A percentile compares a stretch with the other conserved stretches of the same genome.
Evolutionary conservation across 2,329 filamentous ascomycete genomes (phyloP).

Genomic region (Nothopassalora personata): DNA sequence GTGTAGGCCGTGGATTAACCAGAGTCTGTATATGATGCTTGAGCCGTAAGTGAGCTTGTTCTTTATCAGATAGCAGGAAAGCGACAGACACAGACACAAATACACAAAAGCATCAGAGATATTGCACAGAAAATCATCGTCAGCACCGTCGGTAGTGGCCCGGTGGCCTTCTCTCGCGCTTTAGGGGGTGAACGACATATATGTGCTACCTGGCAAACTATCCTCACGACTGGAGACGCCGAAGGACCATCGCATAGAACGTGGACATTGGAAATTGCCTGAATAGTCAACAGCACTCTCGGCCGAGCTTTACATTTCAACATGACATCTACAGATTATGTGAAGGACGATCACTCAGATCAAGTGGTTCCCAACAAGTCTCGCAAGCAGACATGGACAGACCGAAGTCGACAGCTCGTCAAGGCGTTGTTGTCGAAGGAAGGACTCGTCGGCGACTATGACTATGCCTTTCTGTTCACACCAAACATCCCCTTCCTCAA

Average conservation of each 20-base stretch:
- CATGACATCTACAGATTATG: constrained; percentile 24
- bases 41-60: neutral
- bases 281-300: neutral
- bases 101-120: too few species aligned
- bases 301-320: neutral
- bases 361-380: constrained; percentile 40
- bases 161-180: neutral
- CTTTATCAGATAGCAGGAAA: neutral
- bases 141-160: neutral
- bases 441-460: constrained; percentile 77
- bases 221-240: constrained; percentile 26
- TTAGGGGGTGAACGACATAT: neutral
- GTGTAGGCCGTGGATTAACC: neutral
- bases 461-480: constrained; percentile 83
- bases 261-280: neutral
- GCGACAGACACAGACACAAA: too few species aligned
- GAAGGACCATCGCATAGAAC: neutral
- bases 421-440: constrained; percentile 49
- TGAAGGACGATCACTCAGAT: constrained; percentile 41
- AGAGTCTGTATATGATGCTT: neutral
- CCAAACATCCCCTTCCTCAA: constrained; percentile 79
- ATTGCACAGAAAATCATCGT: too few species aligned
- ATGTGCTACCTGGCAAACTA: constrained; percentile 22
- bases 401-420: constrained; percentile 37
- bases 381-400: constrained; percentile 39